These are phyloP conservation scores for Crithidia sp. DNA, from an alignment of 208 protist genomes.

Conservation along the genomic window DNA sequence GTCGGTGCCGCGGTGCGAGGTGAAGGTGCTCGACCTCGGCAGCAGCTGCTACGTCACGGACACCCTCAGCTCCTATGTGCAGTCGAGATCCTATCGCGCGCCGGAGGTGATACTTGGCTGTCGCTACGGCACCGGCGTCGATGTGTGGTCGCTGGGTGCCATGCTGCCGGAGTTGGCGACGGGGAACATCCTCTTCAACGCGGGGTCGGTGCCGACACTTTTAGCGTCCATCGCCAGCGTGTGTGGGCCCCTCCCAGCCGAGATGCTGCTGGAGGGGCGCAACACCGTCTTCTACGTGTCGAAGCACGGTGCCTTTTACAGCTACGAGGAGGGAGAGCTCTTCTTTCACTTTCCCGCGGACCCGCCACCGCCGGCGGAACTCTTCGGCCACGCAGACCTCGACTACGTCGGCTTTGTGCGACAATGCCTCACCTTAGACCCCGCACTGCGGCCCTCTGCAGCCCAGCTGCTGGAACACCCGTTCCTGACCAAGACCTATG, in stretches of 20 bases:
- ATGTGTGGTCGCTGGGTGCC: slow-evolving; percentile 93
- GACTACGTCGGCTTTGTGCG: slow-evolving; percentile 82
- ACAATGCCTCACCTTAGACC: slow-evolving; percentile 67
- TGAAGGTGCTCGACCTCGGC: slow-evolving; percentile 92
- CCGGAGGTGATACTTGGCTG: slow-evolving; percentile 91
- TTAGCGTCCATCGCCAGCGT: slow-evolving; percentile 67
- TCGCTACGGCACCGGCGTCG: slow-evolving; percentile 82
- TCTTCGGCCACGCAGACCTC: slow-evolving; percentile 57
- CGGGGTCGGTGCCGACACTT: slow-evolving; percentile 67
- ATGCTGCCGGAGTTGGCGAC: slow-evolving; percentile 96
- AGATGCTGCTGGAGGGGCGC: slow-evolving; percentile 88
- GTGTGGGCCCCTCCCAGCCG: slow-evolving; percentile 75
- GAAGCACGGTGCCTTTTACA: slow-evolving; percentile 91
- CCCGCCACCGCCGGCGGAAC: slow-evolving; percentile 44
- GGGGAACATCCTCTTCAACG: slow-evolving; percentile 87
- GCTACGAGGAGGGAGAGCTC: slow-evolving; percentile 59
- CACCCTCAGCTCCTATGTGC: slow-evolving; percentile 88
- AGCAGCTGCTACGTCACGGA: slow-evolving; percentile 81
- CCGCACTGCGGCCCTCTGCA: slow-evolving; percentile 55
- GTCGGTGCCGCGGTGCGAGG: slow-evolving; percentile 67
- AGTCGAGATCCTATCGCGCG: slow-evolving; percentile 94
- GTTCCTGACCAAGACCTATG: slow-evolving; percentile 51
- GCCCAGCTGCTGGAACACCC: slow-evolving; percentile 71
- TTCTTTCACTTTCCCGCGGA: slow-evolving; percentile 63
- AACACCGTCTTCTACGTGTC: slow-evolving; percentile 91